Conservation (phyloP, 306 rosid species). For the Coriaria nepalensis region DNA sequence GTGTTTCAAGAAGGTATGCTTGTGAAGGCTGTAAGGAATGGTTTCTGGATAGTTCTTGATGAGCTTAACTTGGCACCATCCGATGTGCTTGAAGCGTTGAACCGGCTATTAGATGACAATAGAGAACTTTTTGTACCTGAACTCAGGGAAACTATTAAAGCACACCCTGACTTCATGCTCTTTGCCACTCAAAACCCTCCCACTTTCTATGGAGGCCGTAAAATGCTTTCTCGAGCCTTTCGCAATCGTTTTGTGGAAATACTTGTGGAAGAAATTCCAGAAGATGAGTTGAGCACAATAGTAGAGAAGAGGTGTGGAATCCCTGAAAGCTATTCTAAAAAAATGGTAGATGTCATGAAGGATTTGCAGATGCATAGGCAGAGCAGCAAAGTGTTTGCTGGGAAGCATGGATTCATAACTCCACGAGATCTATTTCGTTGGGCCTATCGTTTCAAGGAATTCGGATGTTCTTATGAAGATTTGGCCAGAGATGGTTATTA, state of each 20-base stretch:
- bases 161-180: conserved; percentile 84
- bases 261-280: conserved; percentile 86
- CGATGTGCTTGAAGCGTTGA: conserved; percentile 93
- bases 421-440: conserved; percentile 91
- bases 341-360: conserved; percentile 87
- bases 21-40: conserved; percentile 85
- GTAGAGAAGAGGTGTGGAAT: conserved; percentile 44
- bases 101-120: conserved; percentile 83
- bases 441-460: conserved; percentile 69
- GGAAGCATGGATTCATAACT: conserved; percentile 91
- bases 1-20: conserved; percentile 78
- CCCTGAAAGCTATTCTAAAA: conserved; percentile 45
- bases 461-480: conserved; percentile 50
- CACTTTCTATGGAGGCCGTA: conserved; percentile 78
- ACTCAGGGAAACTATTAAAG: conserved; percentile 49
- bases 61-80: conserved; percentile 98
- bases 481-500: conserved; percentile 87
- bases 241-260: conserved; percentile 90
- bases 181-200: conserved; percentile 99
- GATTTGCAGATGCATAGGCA: conserved; percentile 65
- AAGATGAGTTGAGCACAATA: conserved; percentile 62
- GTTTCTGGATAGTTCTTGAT: conserved; percentile 87
- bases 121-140: conserved; percentile 95
- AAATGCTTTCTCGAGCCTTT: conserved; percentile 88
- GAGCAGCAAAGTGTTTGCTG: conserved; percentile 70